Conservation (phyloP, 345 rosid genomes). For the Lepidium aucheri region DNA sequence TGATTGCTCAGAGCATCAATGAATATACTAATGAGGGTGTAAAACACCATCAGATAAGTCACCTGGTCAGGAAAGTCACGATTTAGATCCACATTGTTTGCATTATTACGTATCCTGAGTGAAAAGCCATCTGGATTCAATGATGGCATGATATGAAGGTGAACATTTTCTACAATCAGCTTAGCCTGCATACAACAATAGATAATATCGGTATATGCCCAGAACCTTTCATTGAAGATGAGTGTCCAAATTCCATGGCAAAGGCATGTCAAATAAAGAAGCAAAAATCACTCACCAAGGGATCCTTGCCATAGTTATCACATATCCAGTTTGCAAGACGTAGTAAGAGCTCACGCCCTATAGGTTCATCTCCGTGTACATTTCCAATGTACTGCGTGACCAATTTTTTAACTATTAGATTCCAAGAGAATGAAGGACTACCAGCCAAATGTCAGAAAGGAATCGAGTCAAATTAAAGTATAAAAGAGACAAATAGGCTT, state of each 20-base stretch:
- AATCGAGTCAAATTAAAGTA: neutral
- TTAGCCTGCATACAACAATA: slow-evolving; percentile 41
- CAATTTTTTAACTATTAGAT: slow-evolving; percentile 10
- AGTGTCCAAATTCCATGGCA: neutral
- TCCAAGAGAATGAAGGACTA: neutral
- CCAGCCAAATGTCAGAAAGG: neutral
- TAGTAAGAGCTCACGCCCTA: slow-evolving; percentile 78
- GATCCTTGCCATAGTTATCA: slow-evolving; percentile 62
- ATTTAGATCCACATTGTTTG: slow-evolving; percentile 80
- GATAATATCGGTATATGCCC: neutral
- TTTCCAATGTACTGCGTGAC: slow-evolving; percentile 75
- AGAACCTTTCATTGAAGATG: neutral
- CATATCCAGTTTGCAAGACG: slow-evolving; percentile 92
- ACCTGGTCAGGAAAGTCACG: slow-evolving; percentile 99
- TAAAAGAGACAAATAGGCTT: neutral
- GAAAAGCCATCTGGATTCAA: slow-evolving; percentile 95
- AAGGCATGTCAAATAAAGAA: neutral
- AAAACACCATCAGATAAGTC: slow-evolving; percentile 15
- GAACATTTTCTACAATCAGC: slow-evolving; percentile 68
- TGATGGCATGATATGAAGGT: slow-evolving; percentile 90
- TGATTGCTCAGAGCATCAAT: neutral
- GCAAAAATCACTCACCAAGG: slow-evolving; percentile 47
- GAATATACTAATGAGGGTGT: slow-evolving; percentile 6
- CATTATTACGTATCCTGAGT: slow-evolving; percentile 67
- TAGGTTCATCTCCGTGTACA: slow-evolving; percentile 97